Percentiles rank a stretch among this genome's conserved stretches.
Evolutionary conservation across 306 rosid species (phyloP).

Genomic region (Vigna mungo): DNA sequence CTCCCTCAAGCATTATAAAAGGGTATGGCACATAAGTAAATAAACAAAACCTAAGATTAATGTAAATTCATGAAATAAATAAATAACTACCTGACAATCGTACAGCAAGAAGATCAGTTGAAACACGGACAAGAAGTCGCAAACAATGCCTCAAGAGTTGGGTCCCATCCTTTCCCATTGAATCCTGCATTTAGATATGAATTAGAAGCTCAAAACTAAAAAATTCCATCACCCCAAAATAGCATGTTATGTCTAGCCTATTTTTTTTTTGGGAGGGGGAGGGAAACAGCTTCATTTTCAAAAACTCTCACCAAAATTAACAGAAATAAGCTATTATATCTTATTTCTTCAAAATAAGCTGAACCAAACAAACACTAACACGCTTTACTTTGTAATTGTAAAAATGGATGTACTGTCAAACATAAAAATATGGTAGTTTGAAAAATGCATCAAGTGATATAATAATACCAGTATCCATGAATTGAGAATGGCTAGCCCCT

Average conservation of each 20-base stretch:
- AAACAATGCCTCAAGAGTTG: slow-evolving; percentile 98
- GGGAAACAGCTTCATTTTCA: not conserved
- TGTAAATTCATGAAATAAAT: slow-evolving; percentile 1
- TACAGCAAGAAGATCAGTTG: slow-evolving; percentile 89
- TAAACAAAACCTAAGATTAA: not conserved
- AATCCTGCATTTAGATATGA: slow-evolving; percentile 64
- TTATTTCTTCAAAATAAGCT: slow-evolving; percentile 3
- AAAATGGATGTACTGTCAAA: slow-evolving; percentile 27
- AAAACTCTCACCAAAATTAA: not conserved
- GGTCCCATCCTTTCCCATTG: slow-evolving; percentile 99
- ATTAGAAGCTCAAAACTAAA: slow-evolving; percentile 42
- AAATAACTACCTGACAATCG: slow-evolving; percentile 80
- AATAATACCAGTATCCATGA: slow-evolving; percentile 91
- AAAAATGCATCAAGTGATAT: slow-evolving; percentile 26
- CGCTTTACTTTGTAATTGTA: slow-evolving; percentile 7
- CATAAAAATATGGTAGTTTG: slow-evolving; percentile 14
- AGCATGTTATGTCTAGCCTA: not conserved
- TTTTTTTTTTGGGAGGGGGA: no score
- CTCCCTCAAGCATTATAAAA: slow-evolving; percentile 26
- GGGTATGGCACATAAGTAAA: not conserved
- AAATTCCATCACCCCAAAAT: slow-evolving; percentile 32
- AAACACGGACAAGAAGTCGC: slow-evolving; percentile 96
- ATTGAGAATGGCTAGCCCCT: slow-evolving; percentile 86
- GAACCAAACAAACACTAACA: slow-evolving; percentile 10
- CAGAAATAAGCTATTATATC: not conserved